Evolutionary conservation across 345 rosid genomes (phyloP), one percentile per base, ranked within the genome.

Genomic region (Gynandropsis gynandra): DNA sequence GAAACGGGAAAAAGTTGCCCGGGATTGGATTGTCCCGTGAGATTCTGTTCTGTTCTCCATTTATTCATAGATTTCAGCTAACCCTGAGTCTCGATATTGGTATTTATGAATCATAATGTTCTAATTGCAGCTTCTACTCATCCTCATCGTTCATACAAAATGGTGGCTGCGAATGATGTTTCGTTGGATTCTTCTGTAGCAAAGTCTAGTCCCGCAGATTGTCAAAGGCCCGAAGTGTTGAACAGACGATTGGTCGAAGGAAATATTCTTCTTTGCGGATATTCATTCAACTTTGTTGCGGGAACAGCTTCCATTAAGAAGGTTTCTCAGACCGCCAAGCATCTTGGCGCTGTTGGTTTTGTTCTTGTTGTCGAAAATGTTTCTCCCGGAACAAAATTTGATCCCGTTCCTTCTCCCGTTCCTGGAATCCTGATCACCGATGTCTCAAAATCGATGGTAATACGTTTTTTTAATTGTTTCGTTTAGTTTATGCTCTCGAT

Each of bases 111-210:
- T 50, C 17, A n/a, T n/a, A n/a, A n/a, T n/a, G n/a, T n/a, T n/a
- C n/a, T n/a, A n/a, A 5, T 16, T 76, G 84, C 88, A 93, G 99
- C 99, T 65, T 82, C 90, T 39, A 93, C 99, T 7, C 82, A 61
- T 39, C 69, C 70, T 47, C 87, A 88, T 70, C 80, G 50, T 59
- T 82, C 89, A 13, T 85, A 66, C 53, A 80, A 79, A 50, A 67
- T 93, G 85, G 97, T 93, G 57, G 80, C 97, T 43, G 99, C 99
- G 38, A 93, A 93, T 68, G 99, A 93, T 80, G 97, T 83, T 38
- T 72, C 82, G 32, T 76, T 88, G 37, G 97, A 68, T 79, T 69
- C 90, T 63, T 87, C 96, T 0, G 88, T 65, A 8, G 61, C 45
- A 46, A 88, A 80, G 76, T 75, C 37, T 71, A 83, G 78, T 66